Percentiles rank a stretch among this genome's conserved stretches.
These are phyloP conservation scores for Fusarium torulosum DNA, from an alignment of 2,329 filamentous ascomycete species.

Conservation along the genomic window DNA sequence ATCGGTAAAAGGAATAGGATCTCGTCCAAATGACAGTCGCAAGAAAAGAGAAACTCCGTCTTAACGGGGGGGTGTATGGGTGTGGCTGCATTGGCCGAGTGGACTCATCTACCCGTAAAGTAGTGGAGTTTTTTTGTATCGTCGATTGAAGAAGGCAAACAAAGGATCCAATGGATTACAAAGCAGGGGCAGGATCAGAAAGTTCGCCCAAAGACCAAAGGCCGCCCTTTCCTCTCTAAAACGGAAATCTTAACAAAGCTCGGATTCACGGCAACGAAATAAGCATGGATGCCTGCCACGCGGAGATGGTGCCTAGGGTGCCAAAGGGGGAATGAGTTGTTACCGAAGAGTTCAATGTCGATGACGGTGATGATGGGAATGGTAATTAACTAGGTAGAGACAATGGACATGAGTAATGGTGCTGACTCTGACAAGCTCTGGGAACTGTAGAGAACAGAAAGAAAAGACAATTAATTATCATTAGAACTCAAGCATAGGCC, in stretches of 20 bases:
- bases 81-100: slow-evolving; percentile 25
- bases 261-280: slow-evolving; percentile 36
- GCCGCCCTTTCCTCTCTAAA: not conserved
- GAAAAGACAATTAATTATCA: not conserved
- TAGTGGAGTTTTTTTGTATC: slow-evolving; percentile 9
- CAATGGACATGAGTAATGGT: not conserved
- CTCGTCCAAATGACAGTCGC: slow-evolving; percentile 28
- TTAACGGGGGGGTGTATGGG: slow-evolving; percentile 17
- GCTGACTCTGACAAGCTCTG: not conserved
- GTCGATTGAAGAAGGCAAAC: slow-evolving; percentile 7
- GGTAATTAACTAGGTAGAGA: not conserved
- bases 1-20: slow-evolving; percentile 21
- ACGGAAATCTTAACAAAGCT: slow-evolving; percentile 13
- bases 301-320: slow-evolving; percentile 30
- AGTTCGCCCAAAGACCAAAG: not conserved
- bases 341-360: slow-evolving; percentile 1
- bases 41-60: slow-evolving; percentile 23
- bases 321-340: not conserved
- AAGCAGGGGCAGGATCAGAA: slow-evolving; percentile 24
- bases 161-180: slow-evolving; percentile 38
- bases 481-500: not conserved
- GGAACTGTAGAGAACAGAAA: not conserved
- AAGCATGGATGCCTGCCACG: slow-evolving; percentile 16
- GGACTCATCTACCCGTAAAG: slow-evolving; percentile 6
- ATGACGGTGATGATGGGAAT: slow-evolving; percentile 33